Evolutionary conservation across 2,329 filamentous ascomycete species (phyloP), one percentile per base, ranked within the genome.

Genomic region (Talaromyces amestolkiae): DNA sequence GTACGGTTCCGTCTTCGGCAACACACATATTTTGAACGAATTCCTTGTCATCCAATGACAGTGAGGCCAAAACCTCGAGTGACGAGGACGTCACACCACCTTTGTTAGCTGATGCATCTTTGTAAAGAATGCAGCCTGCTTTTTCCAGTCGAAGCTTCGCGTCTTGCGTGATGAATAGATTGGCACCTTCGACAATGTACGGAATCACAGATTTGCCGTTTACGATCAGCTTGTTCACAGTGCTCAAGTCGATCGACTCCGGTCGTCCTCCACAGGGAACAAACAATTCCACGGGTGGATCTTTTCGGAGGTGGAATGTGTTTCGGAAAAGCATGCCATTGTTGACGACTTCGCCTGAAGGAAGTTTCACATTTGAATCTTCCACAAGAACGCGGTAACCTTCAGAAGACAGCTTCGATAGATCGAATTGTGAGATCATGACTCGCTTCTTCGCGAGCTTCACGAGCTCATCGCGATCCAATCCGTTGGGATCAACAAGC

Each of bases 101-200:
- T 85, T 99, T 99, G 86, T 99, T 99, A 65, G 94, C 93, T 43
- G 92, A 97, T 5, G 95, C 95, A 78, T 99, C 95, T 83, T 99
- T 99, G 89, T 93, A 97, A 47, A 99, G 81, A 72, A 98, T 88
- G 75, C 92, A 96, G 67, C 95, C 95, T n/a, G 94, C 93, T 72
- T 92, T 90, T 81, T 99, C 95, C 15, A 99, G 87, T 27, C 93
- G 91, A 64, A 98, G 86, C 83, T 98, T 98, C 72, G 94, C 94
- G 73, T 99, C 95, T 79, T 99, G 95, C 0, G 95, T 97, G 80
- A 99, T 96, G 86, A 99, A 99, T 63, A 99, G 84, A 78, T 98
- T 99, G 79, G 95, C 95, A 62, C 95, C 95, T 81, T 99, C 95
- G 53, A 99, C 94, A 63, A 99, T 95, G 81, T 96, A 99, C 0